Evolutionary conservation across 805 yeast species (phyloP).

Genomic region (Wickerhamomyces alni): DNA sequence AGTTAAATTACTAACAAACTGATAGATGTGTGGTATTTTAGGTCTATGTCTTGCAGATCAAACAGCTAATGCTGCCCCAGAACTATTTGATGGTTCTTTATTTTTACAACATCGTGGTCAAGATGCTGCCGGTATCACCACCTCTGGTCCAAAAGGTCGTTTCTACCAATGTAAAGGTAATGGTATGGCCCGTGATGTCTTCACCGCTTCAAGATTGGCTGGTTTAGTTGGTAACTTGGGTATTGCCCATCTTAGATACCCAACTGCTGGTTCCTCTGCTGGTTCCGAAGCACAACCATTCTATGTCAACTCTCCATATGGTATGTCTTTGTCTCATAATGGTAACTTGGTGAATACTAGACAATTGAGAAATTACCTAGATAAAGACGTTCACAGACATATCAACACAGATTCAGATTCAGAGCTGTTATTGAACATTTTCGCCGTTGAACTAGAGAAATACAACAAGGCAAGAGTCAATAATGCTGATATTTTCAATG

Average conservation of each 20-base stretch:
- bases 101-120: constrained; percentile 96
- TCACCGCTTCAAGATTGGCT: constrained; percentile 72
- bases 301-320: constrained; percentile 95
- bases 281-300: constrained; percentile 98
- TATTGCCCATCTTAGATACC: constrained; percentile 89
- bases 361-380: constrained; percentile 72
- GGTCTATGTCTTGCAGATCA: constrained; percentile 83
- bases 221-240: constrained; percentile 93
- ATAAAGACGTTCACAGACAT: constrained; percentile 92
- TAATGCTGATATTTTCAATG: constrained; percentile 81
- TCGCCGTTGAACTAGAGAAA: constrained; percentile 87
- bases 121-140: constrained; percentile 98
- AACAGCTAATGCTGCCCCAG: constrained; percentile 72
- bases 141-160: constrained; percentile 91
- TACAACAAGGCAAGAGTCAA: constrained; percentile 91
- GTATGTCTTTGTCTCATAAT: constrained; percentile 84
- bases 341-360: constrained; percentile 90
- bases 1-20: constrained; percentile 1
- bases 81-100: constrained; percentile 85
- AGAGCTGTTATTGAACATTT: constrained; percentile 80
- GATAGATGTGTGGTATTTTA: constrained; percentile 98
- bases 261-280: constrained; percentile 95
- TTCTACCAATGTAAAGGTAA: constrained; percentile 97
- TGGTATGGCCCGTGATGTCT: constrained; percentile 98
- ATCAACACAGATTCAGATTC: constrained; percentile 96